Base-by-base conservation (phyloP, 257 asterid genomes). In the Ocimum tenuiflorum region DNA sequence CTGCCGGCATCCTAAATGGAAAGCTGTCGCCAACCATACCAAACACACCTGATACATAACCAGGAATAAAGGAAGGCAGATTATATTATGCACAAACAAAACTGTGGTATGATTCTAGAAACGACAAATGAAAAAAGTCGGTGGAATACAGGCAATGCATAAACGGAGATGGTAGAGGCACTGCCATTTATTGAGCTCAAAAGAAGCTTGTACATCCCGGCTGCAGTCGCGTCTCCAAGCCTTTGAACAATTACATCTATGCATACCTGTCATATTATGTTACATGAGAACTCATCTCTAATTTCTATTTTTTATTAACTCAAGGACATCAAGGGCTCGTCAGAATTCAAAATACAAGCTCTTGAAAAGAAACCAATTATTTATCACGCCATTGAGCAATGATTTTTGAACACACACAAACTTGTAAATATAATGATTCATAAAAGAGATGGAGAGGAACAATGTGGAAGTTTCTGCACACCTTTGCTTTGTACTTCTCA, bases 401-500 rank as follows among this genome's bases (percentile, higher is more conserved):
- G 33, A n/a, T 35, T 6, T 54, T 63, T 17, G 47, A 43, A 56
- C 63, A 15, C 6, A 53, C 11, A 41, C 17, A 56, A 47, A 13
- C 18, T 27, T 27, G 4, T 1, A 46, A 33, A 45, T 47, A 35
- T 3, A 33, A 29, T 13, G 24, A 4, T n/a, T n/a, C n/a, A n/a
- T n/a, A 13, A 24, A 24, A 13, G 24, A 24, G 41, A 20, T 23
- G 9, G 20, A 52, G 19, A 52, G 18, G 12, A 47, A 17, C 24
- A 7, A 27, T 51, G 58, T n/a, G n/a, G 8, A 60, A 59, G 59
- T 35, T 47, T 59, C 18, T 48, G 53, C 77, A 33, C 45, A 91
- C 96, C 97, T 92, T 94, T 20, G 99, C 99, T 76, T 94, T 94
- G 77, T 94, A 94, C 82, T 94, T 94, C 86, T 94, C 99, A 23